Conservation (phyloP, 1,284 basidiomycete species). For the Leucoagaricus sp. region DNA sequence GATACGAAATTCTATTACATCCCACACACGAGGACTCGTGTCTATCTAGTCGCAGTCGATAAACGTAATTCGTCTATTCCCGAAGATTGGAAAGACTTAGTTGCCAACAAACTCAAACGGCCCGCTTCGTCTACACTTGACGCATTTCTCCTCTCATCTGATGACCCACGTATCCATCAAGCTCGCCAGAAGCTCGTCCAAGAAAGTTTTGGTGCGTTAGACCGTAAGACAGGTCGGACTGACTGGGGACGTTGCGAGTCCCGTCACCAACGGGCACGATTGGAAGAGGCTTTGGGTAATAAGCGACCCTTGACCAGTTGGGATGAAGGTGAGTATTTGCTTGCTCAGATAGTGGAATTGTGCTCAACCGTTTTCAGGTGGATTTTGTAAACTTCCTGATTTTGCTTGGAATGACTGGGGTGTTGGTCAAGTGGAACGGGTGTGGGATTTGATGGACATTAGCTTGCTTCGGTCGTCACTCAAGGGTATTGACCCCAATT, state of each 20-base stretch:
- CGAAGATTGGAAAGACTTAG: slow-evolving; percentile 68
- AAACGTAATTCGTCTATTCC: slow-evolving; percentile 60
- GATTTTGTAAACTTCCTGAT: slow-evolving; percentile 85
- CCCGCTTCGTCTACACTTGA: slow-evolving; percentile 91
- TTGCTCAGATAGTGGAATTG: neutral
- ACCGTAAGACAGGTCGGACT: slow-evolving; percentile 68
- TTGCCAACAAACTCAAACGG: slow-evolving; percentile 68
- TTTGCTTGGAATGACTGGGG: slow-evolving; percentile 97
- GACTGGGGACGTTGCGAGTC: slow-evolving; percentile 95
- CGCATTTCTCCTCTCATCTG: slow-evolving; percentile 87
- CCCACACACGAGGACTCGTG: slow-evolving; percentile 90
- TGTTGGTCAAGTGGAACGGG: slow-evolving; percentile 86
- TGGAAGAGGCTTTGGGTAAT: slow-evolving; percentile 82
- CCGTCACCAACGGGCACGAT: slow-evolving; percentile 84
- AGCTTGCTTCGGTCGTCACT: slow-evolving; percentile 81
- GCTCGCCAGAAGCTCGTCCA: slow-evolving; percentile 82
- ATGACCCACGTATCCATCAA: slow-evolving; percentile 89
- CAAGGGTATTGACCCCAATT: slow-evolving; percentile 80
- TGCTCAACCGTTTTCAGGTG: slow-evolving; percentile 48
- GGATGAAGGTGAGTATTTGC: slow-evolving; percentile 75
- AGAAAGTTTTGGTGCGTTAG: slow-evolving; percentile 60
- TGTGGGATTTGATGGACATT: slow-evolving; percentile 95
- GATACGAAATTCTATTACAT: slow-evolving; percentile 96
- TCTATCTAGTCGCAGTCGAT: slow-evolving; percentile 83
- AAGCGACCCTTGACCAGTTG: slow-evolving; percentile 90